Percentiles rank a stretch among this genome's conserved stretches.
Conservation (phyloP, 2,329 filamentous ascomycete genomes). For the Cladosporium velox region DNA sequence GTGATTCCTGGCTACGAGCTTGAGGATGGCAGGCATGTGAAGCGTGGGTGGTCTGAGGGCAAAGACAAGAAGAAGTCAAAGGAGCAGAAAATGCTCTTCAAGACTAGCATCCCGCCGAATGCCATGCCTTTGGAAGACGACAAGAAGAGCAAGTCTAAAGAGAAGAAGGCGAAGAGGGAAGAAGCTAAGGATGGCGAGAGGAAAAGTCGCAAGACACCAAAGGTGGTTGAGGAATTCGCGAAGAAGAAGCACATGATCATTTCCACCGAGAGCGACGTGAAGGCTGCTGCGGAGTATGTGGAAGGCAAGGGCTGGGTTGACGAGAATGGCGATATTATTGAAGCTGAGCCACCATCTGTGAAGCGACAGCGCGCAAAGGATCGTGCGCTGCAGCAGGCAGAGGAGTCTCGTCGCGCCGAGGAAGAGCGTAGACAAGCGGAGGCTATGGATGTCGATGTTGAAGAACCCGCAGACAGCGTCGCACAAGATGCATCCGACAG, state of each 20-base stretch:
- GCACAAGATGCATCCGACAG: conserved; percentile 23
- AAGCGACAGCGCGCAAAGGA: conserved; percentile 37
- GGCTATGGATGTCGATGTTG: conserved; percentile 5
- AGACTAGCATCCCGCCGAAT: conserved; percentile 67
- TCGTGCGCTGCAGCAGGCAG: neutral
- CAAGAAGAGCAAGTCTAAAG: conserved; percentile 37
- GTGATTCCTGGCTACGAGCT: conserved; percentile 71
- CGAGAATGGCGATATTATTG: conserved; percentile 72
- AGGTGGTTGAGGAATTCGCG: conserved; percentile 84
- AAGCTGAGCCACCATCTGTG: conserved; percentile 47
- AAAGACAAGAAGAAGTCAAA: conserved; percentile 27
- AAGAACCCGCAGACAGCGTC: conserved; percentile 19
- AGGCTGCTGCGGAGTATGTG: conserved; percentile 63
- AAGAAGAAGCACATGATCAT: conserved; percentile 59
- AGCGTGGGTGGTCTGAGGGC: conserved; percentile 80
- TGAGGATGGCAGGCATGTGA: conserved; percentile 73
- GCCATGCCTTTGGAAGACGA: conserved; percentile 59
- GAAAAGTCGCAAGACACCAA: conserved; percentile 53
- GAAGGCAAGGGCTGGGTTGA: conserved; percentile 90
- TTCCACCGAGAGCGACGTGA: conserved; percentile 7
- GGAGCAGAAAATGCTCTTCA: conserved; percentile 64
- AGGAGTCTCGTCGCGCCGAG: conserved; percentile 11
- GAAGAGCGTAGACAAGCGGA: conserved; percentile 6
- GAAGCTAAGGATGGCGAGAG: conserved; percentile 60
- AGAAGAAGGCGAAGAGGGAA: conserved; percentile 56